Conservation (phyloP, 805 yeast species). For the Kodamaea kakaduensis region DNA sequence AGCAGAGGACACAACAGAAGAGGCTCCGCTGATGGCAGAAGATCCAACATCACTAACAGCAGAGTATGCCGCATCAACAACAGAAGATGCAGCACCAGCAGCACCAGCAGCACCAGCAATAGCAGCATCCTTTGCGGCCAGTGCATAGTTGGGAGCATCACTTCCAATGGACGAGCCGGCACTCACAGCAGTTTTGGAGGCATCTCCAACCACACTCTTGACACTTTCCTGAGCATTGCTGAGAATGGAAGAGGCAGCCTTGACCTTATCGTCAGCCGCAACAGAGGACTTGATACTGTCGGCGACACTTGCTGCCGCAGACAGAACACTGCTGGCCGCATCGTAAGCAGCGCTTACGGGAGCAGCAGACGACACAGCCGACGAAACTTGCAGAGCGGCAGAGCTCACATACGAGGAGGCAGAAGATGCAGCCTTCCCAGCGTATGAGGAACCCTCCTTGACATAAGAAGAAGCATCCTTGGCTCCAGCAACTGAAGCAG, state of each 20-base stretch:
- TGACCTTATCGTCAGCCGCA: slow-evolving; percentile 98
- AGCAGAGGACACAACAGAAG: no score
- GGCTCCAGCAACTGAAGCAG: not conserved
- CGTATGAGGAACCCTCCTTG: not conserved
- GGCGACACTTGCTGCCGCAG: no score
- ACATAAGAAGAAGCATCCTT: not conserved
- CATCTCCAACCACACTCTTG: no score
- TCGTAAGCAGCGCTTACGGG: no score
- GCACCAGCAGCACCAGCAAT: not conserved
- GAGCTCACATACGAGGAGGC: not conserved
- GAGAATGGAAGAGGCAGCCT: slow-evolving; percentile 98
- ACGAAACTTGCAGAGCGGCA: no score
- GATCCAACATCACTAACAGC: not conserved
- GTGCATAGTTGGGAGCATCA: not conserved
- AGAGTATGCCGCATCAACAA: not conserved
- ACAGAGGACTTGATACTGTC: no score
- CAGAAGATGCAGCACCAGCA: slow-evolving; percentile 1
- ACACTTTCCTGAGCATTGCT: no score
- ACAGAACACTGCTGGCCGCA: no score
- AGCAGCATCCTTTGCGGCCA: not conserved
- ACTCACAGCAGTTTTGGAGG: not conserved
- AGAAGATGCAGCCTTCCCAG: not conserved
- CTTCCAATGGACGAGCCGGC: not conserved
- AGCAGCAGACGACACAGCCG: no score
- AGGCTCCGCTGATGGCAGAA: no score